A percentile compares a stretch with the other conserved stretches of the same genome.
These are phyloP conservation scores for Hymenoscyphus salicellus DNA, from an alignment of 2,329 filamentous ascomycete genomes.

Conservation along the genomic window DNA sequence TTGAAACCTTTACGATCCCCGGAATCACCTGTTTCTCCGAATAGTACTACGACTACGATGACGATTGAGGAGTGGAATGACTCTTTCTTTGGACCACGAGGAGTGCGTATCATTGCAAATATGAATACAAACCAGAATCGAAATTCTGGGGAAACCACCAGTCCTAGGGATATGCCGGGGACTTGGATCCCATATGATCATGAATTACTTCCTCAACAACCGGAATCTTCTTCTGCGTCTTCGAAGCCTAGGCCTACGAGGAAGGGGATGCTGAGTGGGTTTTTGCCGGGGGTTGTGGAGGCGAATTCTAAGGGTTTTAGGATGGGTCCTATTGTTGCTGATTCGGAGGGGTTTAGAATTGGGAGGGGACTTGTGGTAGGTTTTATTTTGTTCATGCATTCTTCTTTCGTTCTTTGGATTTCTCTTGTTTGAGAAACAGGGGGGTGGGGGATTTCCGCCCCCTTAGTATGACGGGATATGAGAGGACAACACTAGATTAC, in stretches of 20 bases:
- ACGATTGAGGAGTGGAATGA: constrained; percentile 55
- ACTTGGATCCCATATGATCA: constrained; percentile 42
- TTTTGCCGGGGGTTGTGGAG: constrained; percentile 14
- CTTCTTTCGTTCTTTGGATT: neutral
- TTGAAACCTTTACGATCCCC: constrained; percentile 36
- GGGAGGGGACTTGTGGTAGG: constrained; percentile 23
- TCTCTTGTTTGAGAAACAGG: no score
- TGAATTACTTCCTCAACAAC: constrained; percentile 13
- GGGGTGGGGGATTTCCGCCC: no score
- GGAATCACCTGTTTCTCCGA: constrained; percentile 9
- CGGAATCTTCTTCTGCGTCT: neutral
- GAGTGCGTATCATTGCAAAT: constrained; percentile 40
- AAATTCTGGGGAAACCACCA: neutral
- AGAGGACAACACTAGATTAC: no score
- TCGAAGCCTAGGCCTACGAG: constrained; percentile 1
- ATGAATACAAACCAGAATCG: neutral
- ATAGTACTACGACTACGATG: constrained; percentile 37
- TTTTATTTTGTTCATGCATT: neutral
- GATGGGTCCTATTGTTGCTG: constrained; percentile 28
- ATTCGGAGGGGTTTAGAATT: constrained; percentile 28
- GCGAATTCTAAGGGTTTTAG: constrained; percentile 17
- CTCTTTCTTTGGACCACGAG: constrained; percentile 53
- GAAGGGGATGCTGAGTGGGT: constrained; percentile 12
- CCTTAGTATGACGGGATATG: no score
- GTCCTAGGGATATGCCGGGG: constrained; percentile 30